Evolutionary conservation across 345 rosid genomes (phyloP), one percentile per base, ranked within the genome.

Genomic region (Barbarea vulgaris): DNA sequence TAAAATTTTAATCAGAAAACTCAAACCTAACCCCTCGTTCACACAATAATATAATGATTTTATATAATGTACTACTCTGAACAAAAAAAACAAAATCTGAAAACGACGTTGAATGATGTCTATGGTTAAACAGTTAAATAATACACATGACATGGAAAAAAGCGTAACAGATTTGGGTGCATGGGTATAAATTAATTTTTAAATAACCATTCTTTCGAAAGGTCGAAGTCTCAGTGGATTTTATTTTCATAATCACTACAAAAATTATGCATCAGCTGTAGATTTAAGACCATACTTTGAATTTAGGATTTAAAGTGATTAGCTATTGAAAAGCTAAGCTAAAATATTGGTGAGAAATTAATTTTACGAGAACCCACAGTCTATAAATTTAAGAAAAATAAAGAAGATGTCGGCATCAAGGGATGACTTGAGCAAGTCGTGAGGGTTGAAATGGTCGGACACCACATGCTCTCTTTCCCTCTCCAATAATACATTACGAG

Each of bases 401-500:
- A 69, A 55, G 60, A 46, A 56, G 17, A 48, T 64, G 80, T 71
- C 80, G 67, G 30, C 76, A 70, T 77, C 77, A 55, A 44, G 48
- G 72, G 77, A 77, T 47, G 80, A 77, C 77, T 27, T 14, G 48
- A 46, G 67, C 70, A 64, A 77, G 76, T 77, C 80, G 67, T 70
- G 77, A 64, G 67, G 51, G 80, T 71, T 64, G 67, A 77, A 77
- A 56, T 77, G 77, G 80, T 77, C 80, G 61, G 80, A 70, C 60
- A 55, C 61, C 80, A 77, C 80, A 77, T 77, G 76, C 19, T 47
- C 72, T 53, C 58, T 66, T 34, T 48, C 78, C 60, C 59, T 74
- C 72, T 67, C 55, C 17, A 75, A 50, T 68, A 75, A 68, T 51
- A 50, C 61, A 24, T 6, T 13, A 15, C 28, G 55, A 57, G 47